Base-by-base conservation (phyloP, 2,329 filamentous ascomycete genomes). In the Aspergillus spinulosporus region DNA sequence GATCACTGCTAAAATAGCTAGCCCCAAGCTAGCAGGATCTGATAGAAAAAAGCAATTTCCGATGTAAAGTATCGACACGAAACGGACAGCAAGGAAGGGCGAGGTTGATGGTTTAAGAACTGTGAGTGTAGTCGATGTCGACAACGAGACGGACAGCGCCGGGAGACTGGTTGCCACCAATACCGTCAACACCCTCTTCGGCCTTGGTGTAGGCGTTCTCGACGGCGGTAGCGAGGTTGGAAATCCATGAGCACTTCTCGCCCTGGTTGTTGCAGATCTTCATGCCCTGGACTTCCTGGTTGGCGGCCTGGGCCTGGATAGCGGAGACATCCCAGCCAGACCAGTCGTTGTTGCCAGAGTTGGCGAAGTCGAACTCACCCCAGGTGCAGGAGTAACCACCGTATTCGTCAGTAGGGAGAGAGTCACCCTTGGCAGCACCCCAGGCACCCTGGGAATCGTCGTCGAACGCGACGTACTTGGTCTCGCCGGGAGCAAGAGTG, bases 271-370 rank as follows among this genome's bases (percentile, higher is more conserved):
- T 59, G 56, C 70, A 74, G 51, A 76, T 73, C 56, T 64, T 63
- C 71, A 76, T 74, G 49, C 73, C 73, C 62, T 72, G 65, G 48
- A 74, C 61, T 1, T 65, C 57, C 36, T 64, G 12, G 12, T 57
- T 53, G 55, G 66, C 62, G 26, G 58, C 49, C 63, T 74, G 57
- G 31, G 70, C 71, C 53, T 68, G 63, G 56, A 76, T 76, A 54
- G 66, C 68, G 46, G 74, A 76, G n/a, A 75, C 73, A 49, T 76
- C 74, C 65, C 70, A 76, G 59, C 70, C 68, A 56, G 70, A 70
- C 66, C 63, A 73, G 50, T 60, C 60, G 34, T 65, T 37, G 65
- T 74, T 75, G 51, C 57, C 50, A 26, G 42, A 26, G 65, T 63
- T 68, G 58, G 64, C 65, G 55, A 76, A 73, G 64, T 71, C 68